Percentiles rank a stretch among this genome's conserved stretches.
Conservation (phyloP, 2,329 filamentous ascomycete genomes). For the Beauveria brongniartii region DNA sequence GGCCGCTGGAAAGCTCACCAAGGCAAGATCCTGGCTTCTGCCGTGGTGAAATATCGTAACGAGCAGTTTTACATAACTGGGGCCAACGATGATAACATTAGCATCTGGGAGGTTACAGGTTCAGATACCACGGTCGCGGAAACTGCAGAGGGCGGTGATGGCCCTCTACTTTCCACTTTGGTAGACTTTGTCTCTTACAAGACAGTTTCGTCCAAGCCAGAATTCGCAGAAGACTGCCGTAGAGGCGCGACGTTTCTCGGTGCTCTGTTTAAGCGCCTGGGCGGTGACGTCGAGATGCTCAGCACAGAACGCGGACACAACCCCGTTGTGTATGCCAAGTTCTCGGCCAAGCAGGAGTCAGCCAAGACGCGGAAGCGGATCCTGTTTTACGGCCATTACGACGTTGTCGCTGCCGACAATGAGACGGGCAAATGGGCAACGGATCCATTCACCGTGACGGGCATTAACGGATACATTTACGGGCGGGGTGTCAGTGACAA, state of each 20-base stretch:
- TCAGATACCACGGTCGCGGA: slow-evolving; percentile 25
- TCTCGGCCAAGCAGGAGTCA: slow-evolving; percentile 64
- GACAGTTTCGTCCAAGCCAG: slow-evolving; percentile 78
- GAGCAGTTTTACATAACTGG: slow-evolving; percentile 88
- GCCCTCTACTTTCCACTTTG: slow-evolving; percentile 61
- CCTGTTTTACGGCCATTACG: slow-evolving; percentile 96
- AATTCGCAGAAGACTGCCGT: slow-evolving; percentile 85
- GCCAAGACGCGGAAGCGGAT: slow-evolving; percentile 69
- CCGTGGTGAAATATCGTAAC: slow-evolving; percentile 59
- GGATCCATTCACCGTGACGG: slow-evolving; percentile 84
- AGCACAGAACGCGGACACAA: slow-evolving; percentile 73
- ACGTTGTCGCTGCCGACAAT: slow-evolving; percentile 85
- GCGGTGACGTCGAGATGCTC: slow-evolving; percentile 84
- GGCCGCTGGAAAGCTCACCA: slow-evolving; percentile 75
- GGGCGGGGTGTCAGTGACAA: slow-evolving; percentile 96
- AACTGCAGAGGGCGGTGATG: slow-evolving; percentile 30
- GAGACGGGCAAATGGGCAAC: slow-evolving; percentile 75
- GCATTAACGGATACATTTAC: slow-evolving; percentile 86
- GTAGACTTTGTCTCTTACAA: slow-evolving; percentile 85
- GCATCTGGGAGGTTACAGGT: slow-evolving; percentile 71
- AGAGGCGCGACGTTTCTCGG: slow-evolving; percentile 87
- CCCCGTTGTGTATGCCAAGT: slow-evolving; percentile 87
- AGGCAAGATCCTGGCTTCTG: slow-evolving; percentile 80
- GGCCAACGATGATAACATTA: slow-evolving; percentile 83
- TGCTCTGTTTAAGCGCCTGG: slow-evolving; percentile 83